A percentile compares a stretch with the other conserved stretches of the same genome.
phyloP scores from a whole-genome alignment of 768 basidiomycete species.

The Boletus edulis region DNA sequence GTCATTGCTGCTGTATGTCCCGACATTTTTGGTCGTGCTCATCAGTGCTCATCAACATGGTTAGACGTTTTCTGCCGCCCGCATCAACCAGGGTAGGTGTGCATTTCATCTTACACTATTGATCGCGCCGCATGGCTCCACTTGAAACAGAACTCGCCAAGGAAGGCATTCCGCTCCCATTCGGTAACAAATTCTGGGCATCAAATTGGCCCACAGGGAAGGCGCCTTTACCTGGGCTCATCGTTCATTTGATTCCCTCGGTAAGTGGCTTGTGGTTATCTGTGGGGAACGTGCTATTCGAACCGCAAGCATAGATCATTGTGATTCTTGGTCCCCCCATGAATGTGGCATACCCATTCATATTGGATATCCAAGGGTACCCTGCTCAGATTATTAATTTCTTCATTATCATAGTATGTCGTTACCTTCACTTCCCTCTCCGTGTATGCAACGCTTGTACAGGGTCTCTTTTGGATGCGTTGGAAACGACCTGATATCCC shows the following conservation, averaged over 20 bases:
- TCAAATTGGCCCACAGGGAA: conserved; percentile 59
- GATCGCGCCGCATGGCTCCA: neutral
- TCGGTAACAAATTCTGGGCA: conserved; percentile 58
- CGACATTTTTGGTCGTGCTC: neutral
- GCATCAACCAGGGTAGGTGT: conserved; percentile 49
- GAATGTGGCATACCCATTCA: conserved; percentile 54
- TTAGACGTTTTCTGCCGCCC: conserved; percentile 49
- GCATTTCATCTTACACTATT: neutral
- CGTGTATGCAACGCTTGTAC: neutral
- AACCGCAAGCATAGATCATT: conserved; percentile 36
- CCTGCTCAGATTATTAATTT: conserved; percentile 55
- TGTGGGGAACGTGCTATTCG: neutral
- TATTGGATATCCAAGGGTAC: conserved; percentile 49
- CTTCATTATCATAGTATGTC: conserved; percentile 48
- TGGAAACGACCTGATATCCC: conserved; percentile 46
- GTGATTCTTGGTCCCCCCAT: conserved; percentile 54
- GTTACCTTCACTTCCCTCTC: conserved; percentile 18
- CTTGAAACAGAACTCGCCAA: conserved; percentile 50
- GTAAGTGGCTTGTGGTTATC: conserved; percentile 23
- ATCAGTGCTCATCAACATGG: neutral
- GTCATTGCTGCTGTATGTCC: conserved; percentile 31
- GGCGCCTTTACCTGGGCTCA: conserved; percentile 51
- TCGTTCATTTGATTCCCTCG: conserved; percentile 53
- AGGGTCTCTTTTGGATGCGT: conserved; percentile 58
- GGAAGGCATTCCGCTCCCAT: conserved; percentile 60